Conservation (phyloP, 768 basidiomycete genomes). For the Pleurotus djamor region DNA sequence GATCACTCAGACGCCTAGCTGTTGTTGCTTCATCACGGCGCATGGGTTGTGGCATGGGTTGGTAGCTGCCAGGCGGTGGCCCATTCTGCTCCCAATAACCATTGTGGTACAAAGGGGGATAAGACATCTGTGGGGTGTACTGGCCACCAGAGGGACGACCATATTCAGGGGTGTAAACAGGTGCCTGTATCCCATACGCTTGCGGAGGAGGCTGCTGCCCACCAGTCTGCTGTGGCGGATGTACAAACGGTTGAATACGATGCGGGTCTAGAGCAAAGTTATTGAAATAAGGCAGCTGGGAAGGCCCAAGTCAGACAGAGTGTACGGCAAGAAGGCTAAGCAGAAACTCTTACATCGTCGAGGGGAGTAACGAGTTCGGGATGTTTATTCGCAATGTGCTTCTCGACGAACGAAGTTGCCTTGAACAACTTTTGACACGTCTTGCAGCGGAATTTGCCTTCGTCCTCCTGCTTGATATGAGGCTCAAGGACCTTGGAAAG, state of each 20-base stretch:
- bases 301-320: constrained; percentile 9
- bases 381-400: constrained; percentile 96
- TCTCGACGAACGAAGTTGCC: constrained; percentile 94
- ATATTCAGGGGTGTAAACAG: constrained; percentile 35
- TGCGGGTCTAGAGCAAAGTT: constrained; percentile 97
- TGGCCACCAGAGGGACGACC: constrained; percentile 24
- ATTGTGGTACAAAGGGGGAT: constrained; percentile 41
- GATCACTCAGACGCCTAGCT: constrained; percentile 70
- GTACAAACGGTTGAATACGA: constrained; percentile 81
- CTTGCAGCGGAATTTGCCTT: constrained; percentile 96
- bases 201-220: constrained; percentile 77
- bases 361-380: constrained; percentile 79
- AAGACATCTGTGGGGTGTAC: constrained; percentile 27
- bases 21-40: constrained; percentile 59
- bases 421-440: constrained; percentile 97
- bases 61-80: constrained; percentile 35
- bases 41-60: constrained; percentile 36
- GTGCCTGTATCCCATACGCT: constrained; percentile 78
- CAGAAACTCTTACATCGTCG: constrained; percentile 64
- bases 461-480: constrained; percentile 91
- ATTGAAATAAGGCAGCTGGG: constrained; percentile 86
- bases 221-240: constrained; percentile 67
- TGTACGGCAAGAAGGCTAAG: constrained; percentile 1
- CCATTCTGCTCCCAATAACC: constrained; percentile 43
- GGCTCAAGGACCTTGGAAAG: constrained; percentile 76